These are phyloP conservation scores for Trypanosoma mega DNA, from an alignment of 208 protist genomes.

Conservation along the genomic window DNA sequence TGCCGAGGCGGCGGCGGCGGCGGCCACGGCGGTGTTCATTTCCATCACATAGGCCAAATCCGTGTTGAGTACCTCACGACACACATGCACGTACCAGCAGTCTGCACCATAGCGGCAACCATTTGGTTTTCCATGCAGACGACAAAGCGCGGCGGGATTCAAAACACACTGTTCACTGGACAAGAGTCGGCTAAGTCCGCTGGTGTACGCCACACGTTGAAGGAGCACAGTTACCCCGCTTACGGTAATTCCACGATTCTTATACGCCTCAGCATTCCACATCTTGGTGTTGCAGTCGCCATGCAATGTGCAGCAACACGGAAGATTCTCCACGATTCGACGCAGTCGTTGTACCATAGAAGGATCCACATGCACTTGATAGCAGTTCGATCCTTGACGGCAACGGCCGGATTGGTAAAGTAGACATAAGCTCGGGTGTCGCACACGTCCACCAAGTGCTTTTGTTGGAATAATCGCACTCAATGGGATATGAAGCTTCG, in stretches of 20 bases:
- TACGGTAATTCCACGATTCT: slow-evolving; percentile 13
- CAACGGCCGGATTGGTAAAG: slow-evolving; percentile 71
- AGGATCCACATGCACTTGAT: slow-evolving; percentile 76
- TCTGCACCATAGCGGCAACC: slow-evolving; percentile 84
- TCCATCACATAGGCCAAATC: slow-evolving; percentile 10
- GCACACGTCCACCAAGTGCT: slow-evolving; percentile 45
- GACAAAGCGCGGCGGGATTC: slow-evolving; percentile 48
- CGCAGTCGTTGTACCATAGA: slow-evolving; percentile 56
- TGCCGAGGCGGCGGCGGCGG: no score
- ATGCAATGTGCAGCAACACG: slow-evolving; percentile 74
- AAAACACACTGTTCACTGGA: slow-evolving; percentile 32
- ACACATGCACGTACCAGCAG: slow-evolving; percentile 86
- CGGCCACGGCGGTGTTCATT: not conserved
- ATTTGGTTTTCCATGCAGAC: slow-evolving; percentile 55
- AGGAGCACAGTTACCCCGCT: slow-evolving; percentile 35
- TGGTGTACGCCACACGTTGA: slow-evolving; percentile 57
- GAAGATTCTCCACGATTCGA: slow-evolving; percentile 45
- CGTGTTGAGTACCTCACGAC: slow-evolving; percentile 49
- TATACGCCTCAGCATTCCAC: slow-evolving; percentile 26
- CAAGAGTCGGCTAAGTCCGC: slow-evolving; percentile 54
- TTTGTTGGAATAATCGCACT: slow-evolving; percentile 59
- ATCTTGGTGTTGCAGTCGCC: slow-evolving; percentile 55
- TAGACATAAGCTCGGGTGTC: slow-evolving; percentile 70
- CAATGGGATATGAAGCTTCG: slow-evolving; percentile 67
- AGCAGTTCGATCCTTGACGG: slow-evolving; percentile 65